These are phyloP conservation scores for Populus tremula DNA, from an alignment of 345 rosid genomes.

Conservation along the genomic window DNA sequence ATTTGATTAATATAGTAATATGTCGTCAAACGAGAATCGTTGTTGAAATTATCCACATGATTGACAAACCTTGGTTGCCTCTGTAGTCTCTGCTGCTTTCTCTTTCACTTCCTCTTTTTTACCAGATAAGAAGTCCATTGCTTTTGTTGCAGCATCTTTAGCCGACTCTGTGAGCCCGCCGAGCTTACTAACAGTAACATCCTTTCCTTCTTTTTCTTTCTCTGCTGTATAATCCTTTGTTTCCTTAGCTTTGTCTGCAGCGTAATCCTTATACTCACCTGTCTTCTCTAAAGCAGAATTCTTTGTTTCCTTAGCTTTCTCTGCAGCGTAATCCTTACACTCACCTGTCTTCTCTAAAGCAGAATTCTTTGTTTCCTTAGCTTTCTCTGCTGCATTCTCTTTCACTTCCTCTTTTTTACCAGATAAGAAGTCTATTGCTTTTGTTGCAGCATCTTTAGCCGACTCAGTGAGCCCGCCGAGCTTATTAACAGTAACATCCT, in stretches of 20 bases:
- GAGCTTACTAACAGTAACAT: constrained; percentile 19
- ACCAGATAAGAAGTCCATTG: constrained; percentile 49
- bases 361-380: constrained; percentile 14
- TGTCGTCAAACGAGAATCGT: too few relatives aligned
- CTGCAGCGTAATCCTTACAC: constrained; percentile 19
- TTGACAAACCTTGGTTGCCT: constrained; percentile 35
- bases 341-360: constrained; percentile 18
- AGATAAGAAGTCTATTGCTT: constrained; percentile 49
- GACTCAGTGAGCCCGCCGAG: constrained; percentile 24
- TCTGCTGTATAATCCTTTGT: constrained; percentile 34
- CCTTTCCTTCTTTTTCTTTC: constrained; percentile 28
- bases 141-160: constrained; percentile 51
- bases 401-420: constrained; percentile 57
- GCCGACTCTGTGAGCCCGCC: constrained; percentile 34
- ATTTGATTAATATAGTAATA: neutral
- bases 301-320: constrained; percentile 15
- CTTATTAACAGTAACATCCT: constrained; percentile 22
- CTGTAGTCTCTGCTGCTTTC: constrained; percentile 44
- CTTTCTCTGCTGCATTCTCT: constrained; percentile 32
- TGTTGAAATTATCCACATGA: too few relatives aligned
- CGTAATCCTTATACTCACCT: constrained; percentile 22
- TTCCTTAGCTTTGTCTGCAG: constrained; percentile 21
- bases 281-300: constrained; percentile 18
- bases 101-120: constrained; percentile 57
- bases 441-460: constrained; percentile 55